These are phyloP conservation scores for Nannizziopsis arthrosporioides DNA, from an alignment of 2,329 filamentous ascomycete species.

Conservation along the genomic window DNA sequence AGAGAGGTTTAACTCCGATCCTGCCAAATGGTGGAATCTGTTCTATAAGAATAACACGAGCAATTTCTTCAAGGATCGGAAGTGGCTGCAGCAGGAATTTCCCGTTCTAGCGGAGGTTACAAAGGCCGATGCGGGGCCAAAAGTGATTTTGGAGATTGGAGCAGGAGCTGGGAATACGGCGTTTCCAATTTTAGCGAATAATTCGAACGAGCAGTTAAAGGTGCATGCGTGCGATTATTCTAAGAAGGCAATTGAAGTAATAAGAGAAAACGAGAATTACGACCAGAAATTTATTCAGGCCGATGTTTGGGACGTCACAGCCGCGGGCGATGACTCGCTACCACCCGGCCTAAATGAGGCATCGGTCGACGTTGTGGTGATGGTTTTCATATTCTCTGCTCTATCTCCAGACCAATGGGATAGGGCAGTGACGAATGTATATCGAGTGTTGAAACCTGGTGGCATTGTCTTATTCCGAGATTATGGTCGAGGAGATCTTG, in stretches of 20 bases:
- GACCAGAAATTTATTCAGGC: conserved; percentile 61
- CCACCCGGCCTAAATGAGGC: conserved; percentile 65
- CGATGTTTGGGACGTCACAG: conserved; percentile 87
- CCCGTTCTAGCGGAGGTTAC: conserved; percentile 72
- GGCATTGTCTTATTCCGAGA: conserved; percentile 93
- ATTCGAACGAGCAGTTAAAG: conserved; percentile 68
- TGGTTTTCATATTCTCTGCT: conserved; percentile 97
- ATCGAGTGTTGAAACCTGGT: conserved; percentile 74
- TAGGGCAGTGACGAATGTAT: conserved; percentile 68
- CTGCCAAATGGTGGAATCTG: conserved; percentile 93
- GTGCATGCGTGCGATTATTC: conserved; percentile 95
- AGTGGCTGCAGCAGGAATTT: conserved; percentile 95
- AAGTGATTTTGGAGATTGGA: conserved; percentile 75
- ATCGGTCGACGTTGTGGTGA: conserved; percentile 80
- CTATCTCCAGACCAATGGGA: conserved; percentile 76
- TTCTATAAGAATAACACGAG: conserved; percentile 97
- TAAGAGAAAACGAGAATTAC: conserved; percentile 69
- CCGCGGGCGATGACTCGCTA: conserved; percentile 43
- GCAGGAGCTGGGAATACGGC: conserved; percentile 94
- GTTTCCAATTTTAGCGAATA: conserved; percentile 76
- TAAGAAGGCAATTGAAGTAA: conserved; percentile 86
- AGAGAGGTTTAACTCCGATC: conserved; percentile 74
- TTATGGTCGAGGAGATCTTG: conserved; percentile 88
- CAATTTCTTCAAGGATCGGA: conserved; percentile 98
- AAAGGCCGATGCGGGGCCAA: conserved; percentile 53